Base-by-base conservation (phyloP, 2,329 filamentous ascomycete species). In the Sporothrix phasma region DNA sequence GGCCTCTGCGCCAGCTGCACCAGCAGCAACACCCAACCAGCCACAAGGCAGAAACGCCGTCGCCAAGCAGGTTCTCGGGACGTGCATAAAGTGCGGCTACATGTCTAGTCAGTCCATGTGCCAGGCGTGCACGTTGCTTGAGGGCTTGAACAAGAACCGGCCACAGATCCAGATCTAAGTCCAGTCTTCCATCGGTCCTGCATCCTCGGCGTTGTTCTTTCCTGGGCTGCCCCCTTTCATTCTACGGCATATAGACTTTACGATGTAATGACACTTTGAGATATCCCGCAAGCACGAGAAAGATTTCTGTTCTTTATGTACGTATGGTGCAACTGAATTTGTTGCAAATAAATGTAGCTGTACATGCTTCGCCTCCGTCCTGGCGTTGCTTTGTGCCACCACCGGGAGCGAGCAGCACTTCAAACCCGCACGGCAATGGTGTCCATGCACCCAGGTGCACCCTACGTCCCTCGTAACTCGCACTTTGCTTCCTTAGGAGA, bases 31-130 rank as follows among this genome's bases (percentile, higher is more conserved):
- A 2, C 41, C 29, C 0, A 34, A 6, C 53, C 51, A 56, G 45
- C 53, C 51, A 13, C 53, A 61, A 22, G 70, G 67, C 53, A 71
- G 74, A 43, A 71, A 69, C 10, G 60, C 62, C 69, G 73, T 71
- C 11, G 76, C 81, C n/a, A 82, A 84, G 70, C 90, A 93, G 74
- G 86, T 87, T 15, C 82, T 97, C 69, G 90, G 93, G 1, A 87
- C 86, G 68, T 99, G 94, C 72, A 84, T 88, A 71, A 87, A 85
- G 61, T 99, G 94, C 70, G 94, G 94, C 15, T 99, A 97, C 73
- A 89, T 99, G 75, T 96, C 94, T 2, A 97, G 92, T 70, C 94
- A 99, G 75, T 84, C 85, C 34, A 84, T 97, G 45, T 99, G 94
- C 76, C 96, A 99, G 76, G 94, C 94, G 0, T 99, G 94, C 73